Percentiles rank a stretch among this genome's conserved stretches.
Evolutionary conservation across 2,329 filamentous ascomycete genomes (phyloP).

Genomic region (Balansia obtecta): DNA sequence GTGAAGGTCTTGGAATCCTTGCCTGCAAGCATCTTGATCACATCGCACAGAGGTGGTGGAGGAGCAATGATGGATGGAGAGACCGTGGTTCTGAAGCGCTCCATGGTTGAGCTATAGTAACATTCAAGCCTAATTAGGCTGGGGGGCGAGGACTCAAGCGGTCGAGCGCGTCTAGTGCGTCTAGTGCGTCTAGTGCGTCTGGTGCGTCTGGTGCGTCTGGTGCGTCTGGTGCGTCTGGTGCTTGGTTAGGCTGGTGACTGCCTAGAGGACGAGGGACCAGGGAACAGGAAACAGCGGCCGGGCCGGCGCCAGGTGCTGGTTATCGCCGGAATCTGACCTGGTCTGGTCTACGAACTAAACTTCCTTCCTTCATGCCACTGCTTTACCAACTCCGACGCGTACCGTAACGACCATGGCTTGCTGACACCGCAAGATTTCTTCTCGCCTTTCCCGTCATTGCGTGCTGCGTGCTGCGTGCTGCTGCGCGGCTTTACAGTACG

Average conservation of each 20-base stretch:
- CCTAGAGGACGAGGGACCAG: not conserved
- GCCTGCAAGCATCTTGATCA: no score
- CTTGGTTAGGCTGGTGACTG: not conserved
- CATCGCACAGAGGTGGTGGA: no score
- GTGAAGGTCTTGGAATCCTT: no score
- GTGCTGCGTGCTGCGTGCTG: not conserved
- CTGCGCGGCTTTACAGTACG: not conserved
- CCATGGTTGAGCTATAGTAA: no score
- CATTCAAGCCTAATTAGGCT: no score
- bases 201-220: no score
- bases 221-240: no score
- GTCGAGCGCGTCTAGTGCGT: no score
- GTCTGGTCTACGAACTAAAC: not conserved
- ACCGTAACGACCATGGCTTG: not conserved
- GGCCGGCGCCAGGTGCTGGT: not conserved
- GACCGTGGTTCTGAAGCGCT: no score
- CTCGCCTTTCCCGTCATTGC: not conserved
- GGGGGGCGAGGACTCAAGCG: no score
- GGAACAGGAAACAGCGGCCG: not conserved
- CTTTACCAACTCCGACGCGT: not conserved
- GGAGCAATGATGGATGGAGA: no score
- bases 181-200: no score
- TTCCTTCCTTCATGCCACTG: not conserved
- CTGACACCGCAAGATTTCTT: not conserved
- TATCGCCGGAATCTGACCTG: not conserved